Percentiles rank a stretch among this genome's conserved stretches.
phyloP scores from a whole-genome alignment of 2,329 filamentous ascomycete genomes.

The Aspergillus caelatus region DNA sequence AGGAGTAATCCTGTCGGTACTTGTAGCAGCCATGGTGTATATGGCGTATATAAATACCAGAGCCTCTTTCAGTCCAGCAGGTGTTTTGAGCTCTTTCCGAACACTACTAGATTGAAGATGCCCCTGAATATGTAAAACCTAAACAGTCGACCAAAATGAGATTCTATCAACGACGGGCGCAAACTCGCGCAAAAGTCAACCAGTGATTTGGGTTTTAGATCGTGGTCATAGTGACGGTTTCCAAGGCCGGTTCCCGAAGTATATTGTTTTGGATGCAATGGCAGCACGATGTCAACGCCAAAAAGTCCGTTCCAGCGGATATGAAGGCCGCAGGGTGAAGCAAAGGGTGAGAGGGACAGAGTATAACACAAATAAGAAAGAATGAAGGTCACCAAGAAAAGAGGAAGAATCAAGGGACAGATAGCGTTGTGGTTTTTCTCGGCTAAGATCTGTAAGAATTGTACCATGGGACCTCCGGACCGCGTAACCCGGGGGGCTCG shows the following conservation, averaged over 20 bases:
- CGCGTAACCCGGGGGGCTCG: conserved; percentile 21
- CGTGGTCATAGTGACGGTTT: conserved; percentile 18
- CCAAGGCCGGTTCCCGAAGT: conserved; percentile 10
- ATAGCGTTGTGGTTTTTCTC: conserved; percentile 14
- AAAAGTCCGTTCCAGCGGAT: conserved; percentile 5
- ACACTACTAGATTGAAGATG: not conserved
- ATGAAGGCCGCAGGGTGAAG: not conserved
- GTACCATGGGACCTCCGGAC: conserved; percentile 27
- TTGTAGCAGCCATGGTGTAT: conserved; percentile 33
- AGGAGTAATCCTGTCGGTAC: conserved; percentile 32
- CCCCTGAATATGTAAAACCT: not conserved
- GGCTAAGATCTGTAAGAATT: conserved; percentile 20
- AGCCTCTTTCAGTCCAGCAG: not conserved
- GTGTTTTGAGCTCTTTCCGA: not conserved
- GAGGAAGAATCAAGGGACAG: conserved; percentile 7
- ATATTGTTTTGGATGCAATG: conserved; percentile 4
- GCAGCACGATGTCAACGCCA: conserved; percentile 6
- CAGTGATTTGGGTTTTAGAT: conserved; percentile 13
- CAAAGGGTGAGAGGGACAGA: conserved; percentile 1
- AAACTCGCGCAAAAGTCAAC: conserved; percentile 14
- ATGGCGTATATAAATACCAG: not conserved
- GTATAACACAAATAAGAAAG: not conserved
- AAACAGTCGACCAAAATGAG: not conserved
- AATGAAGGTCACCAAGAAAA: not conserved
- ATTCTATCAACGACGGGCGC: conserved; percentile 14